Base-by-base conservation (phyloP, 768 basidiomycete genomes). In the Coprinellus micaceus region DNA sequence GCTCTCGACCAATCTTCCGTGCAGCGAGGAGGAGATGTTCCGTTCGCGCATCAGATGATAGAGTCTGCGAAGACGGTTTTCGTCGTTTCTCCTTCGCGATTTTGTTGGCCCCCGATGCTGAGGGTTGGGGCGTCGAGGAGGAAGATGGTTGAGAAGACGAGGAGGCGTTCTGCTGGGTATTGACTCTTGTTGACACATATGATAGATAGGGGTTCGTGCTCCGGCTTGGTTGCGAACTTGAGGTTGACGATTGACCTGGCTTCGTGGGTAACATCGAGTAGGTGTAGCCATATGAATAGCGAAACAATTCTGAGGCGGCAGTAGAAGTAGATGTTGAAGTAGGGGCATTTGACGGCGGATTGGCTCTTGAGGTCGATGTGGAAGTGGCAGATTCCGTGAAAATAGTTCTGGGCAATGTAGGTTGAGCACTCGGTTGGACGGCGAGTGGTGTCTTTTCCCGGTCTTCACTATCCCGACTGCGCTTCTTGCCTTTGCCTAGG, bases 1-100 rank as follows among this genome's bases (percentile, higher is more conserved):
- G 80, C 53, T 82, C 76, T 29, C 82, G 78, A 3, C 88, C 88
- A 3, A 89, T 76, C 52, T 74, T 83, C n/a, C 86, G 80, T 9
- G 87, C 84, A 2, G 89, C 89, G 12, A 88, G 71, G 1, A 91
- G 74, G 11, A 90, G 70, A 61, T 88, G 88, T 61, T 91, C 89
- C 0, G 79, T 76, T 45, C 85, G 80, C 3, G 89, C 89, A 58
- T 91, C 89, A 1, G 85, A 71, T 58, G 77, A 66, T 43, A 80
- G 56, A 4, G 33, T 15, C 17, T 36, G 36, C 17, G 22, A 24
- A 11, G 54, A 36, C 21, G 46, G 13, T 15, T 15, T 51, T 3
- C 54, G 53, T 26, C 54, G 45, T 37, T 49, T 47, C 28, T 22
- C 17, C 33, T 54, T 54, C 24, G n/a, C 25, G 9, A 11, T 10